A percentile compares a stretch with the other conserved stretches of the same genome.
These are phyloP conservation scores for Tephrocybe sp. DNA, from an alignment of 768 basidiomycete genomes.

Conservation along the genomic window DNA sequence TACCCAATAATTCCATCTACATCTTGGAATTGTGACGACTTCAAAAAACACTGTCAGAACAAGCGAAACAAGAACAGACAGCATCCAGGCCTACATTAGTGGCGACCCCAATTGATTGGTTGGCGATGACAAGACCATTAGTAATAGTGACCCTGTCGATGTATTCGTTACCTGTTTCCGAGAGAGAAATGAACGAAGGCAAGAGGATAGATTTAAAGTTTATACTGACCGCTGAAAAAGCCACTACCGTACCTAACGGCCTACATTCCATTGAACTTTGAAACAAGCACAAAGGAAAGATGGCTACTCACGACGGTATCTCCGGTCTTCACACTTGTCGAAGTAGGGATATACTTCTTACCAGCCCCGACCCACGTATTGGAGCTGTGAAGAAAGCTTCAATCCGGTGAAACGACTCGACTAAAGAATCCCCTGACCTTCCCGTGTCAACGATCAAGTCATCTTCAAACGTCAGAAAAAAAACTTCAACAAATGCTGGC, in stretches of 20 bases:
- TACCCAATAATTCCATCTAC: conserved; percentile 1
- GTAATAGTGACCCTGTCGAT: conserved; percentile 54
- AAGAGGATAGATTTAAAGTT: no score
- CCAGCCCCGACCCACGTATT: conserved; percentile 69
- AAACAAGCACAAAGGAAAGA: neutral
- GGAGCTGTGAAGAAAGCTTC: conserved; percentile 34
- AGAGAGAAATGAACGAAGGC: no score
- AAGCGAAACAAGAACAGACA: no score
- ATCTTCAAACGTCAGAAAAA: conserved; percentile 29
- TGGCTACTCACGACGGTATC: conserved; percentile 41
- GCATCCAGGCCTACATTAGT: conserved; percentile 24
- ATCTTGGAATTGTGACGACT: no score
- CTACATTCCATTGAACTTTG: neutral
- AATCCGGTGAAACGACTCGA: neutral
- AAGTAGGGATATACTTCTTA: conserved; percentile 41
- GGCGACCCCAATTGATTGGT: conserved; percentile 68
- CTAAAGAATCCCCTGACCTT: conserved; percentile 27
- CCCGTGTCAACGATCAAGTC: conserved; percentile 59
- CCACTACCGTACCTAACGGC: neutral
- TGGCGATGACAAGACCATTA: conserved; percentile 40
- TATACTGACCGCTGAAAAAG: neutral
- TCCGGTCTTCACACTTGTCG: conserved; percentile 43
- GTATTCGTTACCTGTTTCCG: conserved; percentile 36
- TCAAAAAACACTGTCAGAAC: neutral
- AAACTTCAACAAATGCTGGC: neutral